phyloP scores from a whole-genome alignment of 257 asterid genomes.

The Nicotiana benthamiana region DNA sequence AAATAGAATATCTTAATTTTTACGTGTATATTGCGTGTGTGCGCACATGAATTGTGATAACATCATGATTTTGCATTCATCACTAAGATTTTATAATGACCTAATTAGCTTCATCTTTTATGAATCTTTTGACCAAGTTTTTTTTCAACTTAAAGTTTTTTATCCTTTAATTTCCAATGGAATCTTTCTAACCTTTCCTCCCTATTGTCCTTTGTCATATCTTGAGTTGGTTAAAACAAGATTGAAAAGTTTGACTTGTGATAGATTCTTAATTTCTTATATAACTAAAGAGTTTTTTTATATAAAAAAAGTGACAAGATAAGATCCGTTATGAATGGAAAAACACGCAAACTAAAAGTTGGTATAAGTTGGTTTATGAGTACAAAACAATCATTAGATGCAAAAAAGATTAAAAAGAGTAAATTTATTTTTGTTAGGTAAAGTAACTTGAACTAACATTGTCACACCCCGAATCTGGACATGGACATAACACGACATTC shows the following conservation, averaged over 20 bases:
- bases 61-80: constrained; percentile 1
- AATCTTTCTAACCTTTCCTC: no score
- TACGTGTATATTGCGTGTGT: neutral
- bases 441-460: neutral
- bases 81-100: constrained; percentile 2
- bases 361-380: constrained; percentile 1
- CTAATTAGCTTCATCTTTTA: neutral
- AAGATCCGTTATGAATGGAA: neutral
- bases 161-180: neutral
- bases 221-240: no score
- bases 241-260: neutral
- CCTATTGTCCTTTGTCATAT: no score
- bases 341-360: neutral
- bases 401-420: neutral
- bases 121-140: neutral
- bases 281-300: neutral
- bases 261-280: neutral
- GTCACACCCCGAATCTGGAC: no score
- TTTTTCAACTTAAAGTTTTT: neutral
- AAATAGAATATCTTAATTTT: neutral
- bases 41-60: constrained; percentile 16
- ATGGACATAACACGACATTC: no score
- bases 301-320: neutral
- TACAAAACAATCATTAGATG: neutral
- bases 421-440: neutral